Percentiles rank a stretch among this genome's conserved stretches.
Evolutionary conservation across 306 rosid genomes (phyloP).

Genomic region (Cucurbita ficifolia): DNA sequence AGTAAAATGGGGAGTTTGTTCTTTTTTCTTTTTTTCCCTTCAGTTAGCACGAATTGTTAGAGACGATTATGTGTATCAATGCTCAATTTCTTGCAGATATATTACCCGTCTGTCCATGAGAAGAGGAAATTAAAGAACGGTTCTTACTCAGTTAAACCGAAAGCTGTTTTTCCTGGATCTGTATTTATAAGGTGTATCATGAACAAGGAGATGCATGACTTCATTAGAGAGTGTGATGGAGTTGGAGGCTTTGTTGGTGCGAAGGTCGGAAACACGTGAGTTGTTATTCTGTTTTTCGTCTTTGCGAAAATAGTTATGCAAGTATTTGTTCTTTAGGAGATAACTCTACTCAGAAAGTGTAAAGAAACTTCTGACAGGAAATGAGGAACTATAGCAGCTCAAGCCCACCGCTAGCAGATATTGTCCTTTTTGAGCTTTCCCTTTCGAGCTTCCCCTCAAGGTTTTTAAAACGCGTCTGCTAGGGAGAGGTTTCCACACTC

Average conservation of each 20-base stretch:
- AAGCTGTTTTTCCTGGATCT: slow-evolving; percentile 63
- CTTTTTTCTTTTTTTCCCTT: too few relatives aligned
- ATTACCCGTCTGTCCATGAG: slow-evolving; percentile 51
- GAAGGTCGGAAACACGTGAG: slow-evolving; percentile 80
- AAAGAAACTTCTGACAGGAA: background rate
- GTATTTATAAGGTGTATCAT: slow-evolving; percentile 53
- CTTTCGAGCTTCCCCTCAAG: too few relatives aligned
- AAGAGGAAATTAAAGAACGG: slow-evolving; percentile 64
- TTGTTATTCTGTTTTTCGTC: background rate
- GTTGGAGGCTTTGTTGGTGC: slow-evolving; percentile 81
- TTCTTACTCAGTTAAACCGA: slow-evolving; percentile 39
- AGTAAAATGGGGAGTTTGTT: too few relatives aligned
- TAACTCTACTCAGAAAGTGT: background rate
- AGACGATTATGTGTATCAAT: background rate
- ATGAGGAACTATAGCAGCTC: background rate
- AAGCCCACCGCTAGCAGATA: too few relatives aligned
- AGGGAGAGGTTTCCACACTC: too few relatives aligned
- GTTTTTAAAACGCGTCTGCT: too few relatives aligned
- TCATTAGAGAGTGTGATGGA: slow-evolving; percentile 52
- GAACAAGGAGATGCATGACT: slow-evolving; percentile 82
- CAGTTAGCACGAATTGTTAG: background rate
- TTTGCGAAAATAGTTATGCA: background rate
- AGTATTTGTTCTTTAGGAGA: background rate
- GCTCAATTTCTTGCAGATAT: slow-evolving; percentile 36
- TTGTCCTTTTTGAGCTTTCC: too few relatives aligned